These are phyloP conservation scores for Prunus mume DNA, from an alignment of 306 rosid species.

Conservation along the genomic window DNA sequence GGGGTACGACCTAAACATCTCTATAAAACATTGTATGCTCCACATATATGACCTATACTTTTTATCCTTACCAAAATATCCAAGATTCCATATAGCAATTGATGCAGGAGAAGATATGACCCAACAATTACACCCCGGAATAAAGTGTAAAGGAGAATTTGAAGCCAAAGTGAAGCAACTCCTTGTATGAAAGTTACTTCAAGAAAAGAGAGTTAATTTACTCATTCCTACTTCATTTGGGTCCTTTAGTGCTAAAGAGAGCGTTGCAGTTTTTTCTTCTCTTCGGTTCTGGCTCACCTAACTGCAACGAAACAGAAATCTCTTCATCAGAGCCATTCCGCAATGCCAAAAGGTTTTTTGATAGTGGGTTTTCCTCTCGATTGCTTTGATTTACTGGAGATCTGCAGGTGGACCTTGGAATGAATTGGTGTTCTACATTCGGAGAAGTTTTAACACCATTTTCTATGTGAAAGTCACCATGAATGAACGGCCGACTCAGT, in stretches of 20 bases:
- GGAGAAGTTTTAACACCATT: conserved; percentile 50
- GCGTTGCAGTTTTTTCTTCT: conserved; percentile 57
- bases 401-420: conserved; percentile 48
- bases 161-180: conserved; percentile 23
- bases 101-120: conserved; percentile 25
- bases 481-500: conserved; percentile 38
- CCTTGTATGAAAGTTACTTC: conserved; percentile 28
- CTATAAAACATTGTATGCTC: conserved; percentile 48
- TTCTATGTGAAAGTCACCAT: conserved; percentile 43
- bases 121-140: conserved; percentile 26
- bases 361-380: conserved; percentile 39
- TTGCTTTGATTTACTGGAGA: conserved; percentile 50
- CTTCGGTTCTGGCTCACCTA: conserved; percentile 80
- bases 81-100: conserved; percentile 40
- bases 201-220: conserved; percentile 21
- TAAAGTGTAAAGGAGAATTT: conserved; percentile 20
- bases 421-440: conserved; percentile 70
- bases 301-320: conserved; percentile 58
- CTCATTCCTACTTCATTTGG: conserved; percentile 34
- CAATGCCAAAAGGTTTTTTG: conserved; percentile 49
- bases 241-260: conserved; percentile 39
- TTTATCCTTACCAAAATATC: conserved; percentile 32
- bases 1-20: conserved; percentile 42
- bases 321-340: conserved; percentile 64
- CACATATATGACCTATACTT: conserved; percentile 50